Percentiles rank a stretch among this genome's conserved stretches.
Evolutionary conservation across 352 stramenopile genomes (phyloP).

Genomic region (Thraustotheca clavata): DNA sequence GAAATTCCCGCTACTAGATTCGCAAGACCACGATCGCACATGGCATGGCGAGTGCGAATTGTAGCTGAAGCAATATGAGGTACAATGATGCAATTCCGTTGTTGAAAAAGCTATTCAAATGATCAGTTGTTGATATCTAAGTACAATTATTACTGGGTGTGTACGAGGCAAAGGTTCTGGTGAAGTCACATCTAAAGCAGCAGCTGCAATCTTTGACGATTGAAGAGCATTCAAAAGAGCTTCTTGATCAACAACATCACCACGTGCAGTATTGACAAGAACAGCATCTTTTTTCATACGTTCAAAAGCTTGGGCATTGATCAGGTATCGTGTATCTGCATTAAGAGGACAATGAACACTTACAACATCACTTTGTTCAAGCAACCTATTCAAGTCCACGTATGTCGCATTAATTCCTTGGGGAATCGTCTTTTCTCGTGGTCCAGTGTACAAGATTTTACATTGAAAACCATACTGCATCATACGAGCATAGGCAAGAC

Average conservation of each 20-base stretch:
- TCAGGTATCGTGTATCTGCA: conserved; percentile 50
- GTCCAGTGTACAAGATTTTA: conserved; percentile 72
- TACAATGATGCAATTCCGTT: conserved; percentile 57
- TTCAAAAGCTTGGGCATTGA: conserved; percentile 60
- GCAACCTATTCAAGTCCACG: conserved; percentile 60
- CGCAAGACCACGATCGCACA: conserved; percentile 55
- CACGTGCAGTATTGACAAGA: conserved; percentile 88
- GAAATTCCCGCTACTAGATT: conserved; percentile 51
- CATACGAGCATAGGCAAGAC: conserved; percentile 70
- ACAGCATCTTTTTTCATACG: conserved; percentile 82
- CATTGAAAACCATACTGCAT: conserved; percentile 75
- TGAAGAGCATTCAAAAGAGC: conserved; percentile 42
- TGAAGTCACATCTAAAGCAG: conserved; percentile 79
- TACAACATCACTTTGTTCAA: conserved; percentile 79
- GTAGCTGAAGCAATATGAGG: conserved; percentile 42
- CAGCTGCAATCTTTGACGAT: conserved; percentile 37
- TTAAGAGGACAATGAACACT: conserved; percentile 81
- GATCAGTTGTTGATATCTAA: neutral
- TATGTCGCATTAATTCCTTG: conserved; percentile 22
- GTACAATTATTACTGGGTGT: conserved; percentile 54
- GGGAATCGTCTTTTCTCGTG: conserved; percentile 48
- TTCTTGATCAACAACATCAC: conserved; percentile 86
- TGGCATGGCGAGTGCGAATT: conserved; percentile 42
- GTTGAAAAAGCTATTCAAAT: conserved; percentile 31
- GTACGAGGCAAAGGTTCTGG: conserved; percentile 82